Base-by-base conservation (phyloP, 139 green algal genomes). In the Chlorella sp. region DNA sequence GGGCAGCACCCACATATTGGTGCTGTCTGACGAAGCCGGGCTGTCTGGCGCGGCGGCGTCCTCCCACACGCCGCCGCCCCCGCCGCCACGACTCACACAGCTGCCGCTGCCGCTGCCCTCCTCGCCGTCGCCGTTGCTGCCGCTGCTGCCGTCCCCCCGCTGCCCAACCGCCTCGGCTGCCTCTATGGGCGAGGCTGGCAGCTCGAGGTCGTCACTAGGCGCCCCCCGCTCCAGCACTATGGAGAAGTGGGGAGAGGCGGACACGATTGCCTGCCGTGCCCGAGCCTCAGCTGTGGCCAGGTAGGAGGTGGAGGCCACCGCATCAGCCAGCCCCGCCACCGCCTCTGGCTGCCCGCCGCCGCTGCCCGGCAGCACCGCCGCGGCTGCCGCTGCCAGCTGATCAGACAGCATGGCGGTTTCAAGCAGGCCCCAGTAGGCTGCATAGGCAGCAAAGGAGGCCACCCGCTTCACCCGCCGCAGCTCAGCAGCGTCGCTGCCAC, bases 331-430 rank as follows among this genome's bases (percentile, higher is more conserved):
- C 18, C 85, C 85, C 69, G 85, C 85, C 69, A 83, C 42, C 26
- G 88, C 69, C 11, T 78, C 83, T 0, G 37, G 61, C 32, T 28
- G 36, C 21, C n/a, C 81, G 34, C 21, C 34, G n/a, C n/a, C 85
- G 78, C 81, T 66, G 28, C 42, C 73, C 2, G 34, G 90, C 81
- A 69, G 85, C 78, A 86, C 80, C 16, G 85, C 79, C 15, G 85
- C 36, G 11, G 48, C 85, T 0, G 91, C 93, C 11, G 90, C 84
- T 0, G 87, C 87, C 75, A 96, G 64, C 90, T 96, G 77, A 82
- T 97, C 94, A 36, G 93, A 90, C 68, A 98, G 78, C 82, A 97
- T 95, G 0, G 94, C 92, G 18, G 83, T 77, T 91, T 98, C 96
- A 57, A 97, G 86, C 12, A 91, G 86, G 19, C 81, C 48, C 57